A percentile compares a stretch with the other conserved stretches of the same genome.
Evolutionary conservation across 768 basidiomycete species (phyloP).

Genomic region (Hericium erinaceus): DNA sequence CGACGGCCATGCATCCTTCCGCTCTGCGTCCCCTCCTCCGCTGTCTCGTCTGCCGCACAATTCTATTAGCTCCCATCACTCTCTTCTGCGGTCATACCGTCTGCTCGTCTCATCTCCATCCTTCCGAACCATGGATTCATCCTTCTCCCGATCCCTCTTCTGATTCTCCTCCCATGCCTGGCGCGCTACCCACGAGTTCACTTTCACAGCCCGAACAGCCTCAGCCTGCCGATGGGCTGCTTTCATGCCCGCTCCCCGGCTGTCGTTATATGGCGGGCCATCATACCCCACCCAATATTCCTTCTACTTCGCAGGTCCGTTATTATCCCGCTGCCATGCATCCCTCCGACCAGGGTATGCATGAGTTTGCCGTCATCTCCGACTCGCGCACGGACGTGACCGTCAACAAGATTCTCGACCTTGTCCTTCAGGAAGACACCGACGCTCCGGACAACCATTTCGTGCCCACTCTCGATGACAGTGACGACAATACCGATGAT

Average conservation of each 20-base stretch:
- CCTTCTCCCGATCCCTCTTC: conserved; percentile 8
- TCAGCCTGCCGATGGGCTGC: not conserved
- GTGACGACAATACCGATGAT: not conserved
- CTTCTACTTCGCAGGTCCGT: conserved; percentile 27
- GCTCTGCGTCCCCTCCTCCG: conserved; percentile 30
- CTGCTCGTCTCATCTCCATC: conserved; percentile 36
- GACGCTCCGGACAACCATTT: not conserved
- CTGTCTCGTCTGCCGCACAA: conserved; percentile 45
- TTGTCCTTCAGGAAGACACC: not conserved
- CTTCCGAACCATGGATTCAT: not conserved
- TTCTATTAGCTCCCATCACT: conserved; percentile 38
- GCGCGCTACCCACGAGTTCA: conserved; percentile 8
- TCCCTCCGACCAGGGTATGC: not conserved
- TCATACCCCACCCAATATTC: conserved; percentile 28
- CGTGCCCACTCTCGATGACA: not conserved
- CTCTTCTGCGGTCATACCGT: conserved; percentile 82
- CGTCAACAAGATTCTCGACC: conserved; percentile 41
- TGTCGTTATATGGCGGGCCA: conserved; percentile 21
- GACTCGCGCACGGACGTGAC: conserved; percentile 39
- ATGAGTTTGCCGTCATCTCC: conserved; percentile 10
- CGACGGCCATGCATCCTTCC: not conserved
- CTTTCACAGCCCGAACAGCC: not conserved
- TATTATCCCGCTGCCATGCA: conserved; percentile 23
- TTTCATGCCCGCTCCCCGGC: conserved; percentile 26
- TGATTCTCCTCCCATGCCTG: conserved; percentile 5